Evolutionary conservation across 2,329 filamentous ascomycete genomes (phyloP).

Genomic region (Cladosporium sp.): DNA sequence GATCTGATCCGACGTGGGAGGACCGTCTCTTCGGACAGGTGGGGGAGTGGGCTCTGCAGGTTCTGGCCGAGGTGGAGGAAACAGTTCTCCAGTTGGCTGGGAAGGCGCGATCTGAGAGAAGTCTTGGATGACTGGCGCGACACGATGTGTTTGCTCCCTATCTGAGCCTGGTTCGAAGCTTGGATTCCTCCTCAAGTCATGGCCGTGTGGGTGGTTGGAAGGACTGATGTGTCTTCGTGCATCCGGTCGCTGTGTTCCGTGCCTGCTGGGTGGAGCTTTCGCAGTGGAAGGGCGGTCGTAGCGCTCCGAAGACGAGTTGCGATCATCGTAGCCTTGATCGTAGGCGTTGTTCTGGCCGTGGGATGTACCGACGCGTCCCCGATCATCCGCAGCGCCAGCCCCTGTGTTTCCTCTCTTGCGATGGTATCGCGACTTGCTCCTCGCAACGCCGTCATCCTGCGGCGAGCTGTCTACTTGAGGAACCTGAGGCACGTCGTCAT

Average conservation of each 20-base stretch:
- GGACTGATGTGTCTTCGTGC: slow-evolving; percentile 6
- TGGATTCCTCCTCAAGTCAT: background rate
- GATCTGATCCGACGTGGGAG: slow-evolving; percentile 27
- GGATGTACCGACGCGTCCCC: background rate
- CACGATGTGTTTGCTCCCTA: background rate
- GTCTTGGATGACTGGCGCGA: background rate
- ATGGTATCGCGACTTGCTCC: slow-evolving; percentile 28
- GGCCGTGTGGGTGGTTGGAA: background rate
- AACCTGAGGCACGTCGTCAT: background rate
- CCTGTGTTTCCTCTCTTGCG: slow-evolving; percentile 20
- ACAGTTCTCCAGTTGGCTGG: slow-evolving; percentile 23
- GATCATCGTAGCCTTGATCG: background rate
- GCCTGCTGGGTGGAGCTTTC: slow-evolving; percentile 10
- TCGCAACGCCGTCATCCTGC: slow-evolving; percentile 17
- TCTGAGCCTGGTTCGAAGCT: background rate
- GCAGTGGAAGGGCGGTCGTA: slow-evolving; percentile 3
- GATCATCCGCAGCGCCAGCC: slow-evolving; percentile 1
- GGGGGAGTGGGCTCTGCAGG: slow-evolving; percentile 11
- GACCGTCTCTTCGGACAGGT: slow-evolving; percentile 19
- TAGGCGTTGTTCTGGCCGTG: background rate
- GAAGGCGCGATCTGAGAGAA: background rate
- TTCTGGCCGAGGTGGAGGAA: slow-evolving; percentile 20
- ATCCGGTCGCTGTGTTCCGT: background rate
- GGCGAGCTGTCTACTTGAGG: slow-evolving; percentile 9
- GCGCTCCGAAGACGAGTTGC: background rate